These are phyloP conservation scores for Fusarium guadeloupense DNA, from an alignment of 2,329 filamentous ascomycete genomes.

Conservation along the genomic window DNA sequence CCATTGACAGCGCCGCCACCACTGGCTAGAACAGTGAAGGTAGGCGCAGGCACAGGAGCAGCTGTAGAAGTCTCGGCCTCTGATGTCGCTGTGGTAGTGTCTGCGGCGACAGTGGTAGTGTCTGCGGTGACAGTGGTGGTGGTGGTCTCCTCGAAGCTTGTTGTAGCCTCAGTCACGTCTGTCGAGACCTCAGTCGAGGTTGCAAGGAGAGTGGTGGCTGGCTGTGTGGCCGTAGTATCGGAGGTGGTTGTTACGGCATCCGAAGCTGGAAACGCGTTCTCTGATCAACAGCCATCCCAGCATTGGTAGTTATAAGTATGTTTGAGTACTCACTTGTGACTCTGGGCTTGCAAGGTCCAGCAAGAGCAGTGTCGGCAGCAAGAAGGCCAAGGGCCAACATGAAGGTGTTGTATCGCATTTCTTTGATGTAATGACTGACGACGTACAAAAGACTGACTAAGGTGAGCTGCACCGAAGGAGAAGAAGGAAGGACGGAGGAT, in stretches of 20 bases:
- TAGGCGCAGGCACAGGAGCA: neutral
- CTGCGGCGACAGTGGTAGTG: neutral
- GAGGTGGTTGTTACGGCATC: neutral
- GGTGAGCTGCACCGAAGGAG: neutral
- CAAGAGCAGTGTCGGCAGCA: neutral
- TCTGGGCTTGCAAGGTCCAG: neutral
- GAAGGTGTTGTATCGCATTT: neutral
- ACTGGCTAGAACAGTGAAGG: neutral
- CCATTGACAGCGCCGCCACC: neutral
- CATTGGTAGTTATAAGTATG: rapidly evolving
- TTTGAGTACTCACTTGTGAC: neutral
- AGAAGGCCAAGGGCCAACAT: neutral
- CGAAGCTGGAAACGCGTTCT: neutral
- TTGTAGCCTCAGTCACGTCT: neutral
- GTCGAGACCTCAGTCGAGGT: neutral
- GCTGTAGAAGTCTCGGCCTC: neutral
- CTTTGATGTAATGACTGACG: neutral
- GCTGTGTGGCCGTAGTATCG: neutral
- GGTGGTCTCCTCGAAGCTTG: neutral
- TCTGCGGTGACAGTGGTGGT: neutral
- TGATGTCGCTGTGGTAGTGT: neutral
- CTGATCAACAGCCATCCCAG: neutral
- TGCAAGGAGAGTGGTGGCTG: neutral
- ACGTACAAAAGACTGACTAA: neutral
- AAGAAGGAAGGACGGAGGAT: too few species aligned